Evolutionary conservation across 352 stramenopile genomes (phyloP), one percentile per base, ranked within the genome.

Genomic region (Blastocystis sp.): DNA sequence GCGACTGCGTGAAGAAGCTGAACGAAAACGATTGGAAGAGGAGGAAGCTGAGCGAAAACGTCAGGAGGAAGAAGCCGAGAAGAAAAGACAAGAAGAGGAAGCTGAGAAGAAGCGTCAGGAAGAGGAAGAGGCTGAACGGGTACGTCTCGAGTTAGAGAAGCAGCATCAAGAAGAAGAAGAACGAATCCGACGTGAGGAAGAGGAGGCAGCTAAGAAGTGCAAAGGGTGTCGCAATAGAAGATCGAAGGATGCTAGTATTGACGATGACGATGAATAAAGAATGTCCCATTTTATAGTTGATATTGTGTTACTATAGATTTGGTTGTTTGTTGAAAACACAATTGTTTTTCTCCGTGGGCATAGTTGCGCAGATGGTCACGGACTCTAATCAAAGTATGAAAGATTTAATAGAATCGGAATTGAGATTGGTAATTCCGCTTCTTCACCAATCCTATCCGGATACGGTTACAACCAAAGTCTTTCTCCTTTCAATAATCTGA

Each of bases 201-300:
- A 80, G 39, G 69, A 80, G 35, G 42, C 19, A 35, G 71, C 71
- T 16, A 83, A 83, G 71, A 83, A 66, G 27, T 83, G 71, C 49
- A 32, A 56, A n/a, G 71, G 49, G n/a, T 83, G 71, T 29, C 49
- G 71, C 29, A 65, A 66, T 35, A 61, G 51, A 67, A 32, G 71
- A 4, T n/a, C 49, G 2, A 66, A 67, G 27, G 49, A 83, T 32
- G 71, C 39, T 32, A 43, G 11, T 24, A 12, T 42, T 9, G 71
- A 65, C 19, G 46, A 74, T 49, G 51, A 67, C 27, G 24, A 42
- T 9, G 39, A 46, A 78, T 42, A 51, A 59, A 59, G 4, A 32
- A 21, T 19, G 12, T 19, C 35, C 9, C 21, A 32, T 43, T 51
- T 74, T 54, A 4, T 74, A 27, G 35, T 52, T 74, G 14, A 32